Base-by-base conservation (phyloP, 1,139 yeast genomes). In the Diutina catenulata region DNA sequence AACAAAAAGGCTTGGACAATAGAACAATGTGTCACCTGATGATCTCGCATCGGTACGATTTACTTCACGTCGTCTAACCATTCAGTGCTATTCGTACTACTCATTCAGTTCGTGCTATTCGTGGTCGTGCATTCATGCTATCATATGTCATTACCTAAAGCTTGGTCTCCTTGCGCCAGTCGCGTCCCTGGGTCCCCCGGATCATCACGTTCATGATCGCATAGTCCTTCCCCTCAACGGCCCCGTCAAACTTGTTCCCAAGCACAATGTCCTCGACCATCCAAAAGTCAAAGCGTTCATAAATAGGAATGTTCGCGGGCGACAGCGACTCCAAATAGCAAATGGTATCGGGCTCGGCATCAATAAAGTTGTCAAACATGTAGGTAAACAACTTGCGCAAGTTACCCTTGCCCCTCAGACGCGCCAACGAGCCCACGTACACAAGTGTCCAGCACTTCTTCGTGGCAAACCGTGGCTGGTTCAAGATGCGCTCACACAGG, bases 371-470 rank as follows among this genome's bases (percentile, higher is more conserved):
- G 22, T 59, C 53, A 45, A 74, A 74, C 68, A 74, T 70, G 47
- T 61, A 68, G n/a, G 74, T 72, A 45, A 77, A 69, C 49, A 75
- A 60, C 38, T 63, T 63, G 36, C 83, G 55, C n/a, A 68, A 75
- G 50, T 77, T 76, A 7, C 84, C 84, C 52, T 76, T 76, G 27
- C 84, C 84, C 48, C 80, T 62, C 8, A 81, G 80, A 18, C 55
- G 49, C n/a, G 65, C 67, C 9, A 70, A 59, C 6, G 80, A 70
- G 2, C 82, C 84, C 36, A 77, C 56, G 49, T 77, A 77, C 27
- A 77, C 80, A 49, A 77, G 63, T 14, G 80, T 75, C 59, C 66
- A 77, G 6, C 64, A 52, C 32, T 65, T 62, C 40, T 64, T 66
- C 36, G 57, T 59, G 42, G 55, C 46, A 40, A 67, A 64, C 33